Percentiles rank a stretch among this genome's conserved stretches.
Conservation (phyloP, 352 stramenopile species). For the Blastocystis sp. region DNA sequence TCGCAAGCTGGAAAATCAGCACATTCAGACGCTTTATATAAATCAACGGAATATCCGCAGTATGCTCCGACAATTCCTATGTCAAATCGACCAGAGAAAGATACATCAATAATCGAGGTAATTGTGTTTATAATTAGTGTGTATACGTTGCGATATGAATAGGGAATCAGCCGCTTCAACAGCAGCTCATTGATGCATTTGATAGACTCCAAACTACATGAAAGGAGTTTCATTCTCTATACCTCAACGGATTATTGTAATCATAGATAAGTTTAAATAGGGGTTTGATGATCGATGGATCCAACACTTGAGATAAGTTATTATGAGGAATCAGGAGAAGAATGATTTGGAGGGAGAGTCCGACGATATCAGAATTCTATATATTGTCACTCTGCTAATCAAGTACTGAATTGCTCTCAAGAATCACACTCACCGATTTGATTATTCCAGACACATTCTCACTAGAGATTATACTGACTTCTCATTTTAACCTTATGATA, state of each 20-base stretch:
- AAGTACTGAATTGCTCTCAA: neutral
- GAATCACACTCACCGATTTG: neutral
- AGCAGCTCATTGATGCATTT: conserved; percentile 50
- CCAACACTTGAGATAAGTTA: conserved; percentile 11
- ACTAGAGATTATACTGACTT: neutral
- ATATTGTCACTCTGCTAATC: neutral
- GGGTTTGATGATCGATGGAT: neutral
- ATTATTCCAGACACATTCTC: neutral
- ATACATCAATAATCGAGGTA: neutral
- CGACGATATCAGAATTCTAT: neutral
- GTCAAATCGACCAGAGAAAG: neutral
- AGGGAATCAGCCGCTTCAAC: conserved; percentile 30
- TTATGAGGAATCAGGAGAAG: conserved; percentile 30
- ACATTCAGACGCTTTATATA: conserved; percentile 41
- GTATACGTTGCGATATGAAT: conserved; percentile 19
- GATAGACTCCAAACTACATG: conserved; percentile 4
- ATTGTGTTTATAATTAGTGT: neutral
- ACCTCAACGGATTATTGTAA: conserved; percentile 21
- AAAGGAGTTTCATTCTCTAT: neutral
- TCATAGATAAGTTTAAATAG: conserved; percentile 42
- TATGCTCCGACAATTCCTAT: neutral
- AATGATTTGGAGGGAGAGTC: neutral
- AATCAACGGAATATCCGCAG: neutral
- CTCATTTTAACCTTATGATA: neutral
- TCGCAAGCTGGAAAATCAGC: neutral